A percentile compares a stretch with the other conserved stretches of the same genome.
Conservation (phyloP, 306 rosid genomes). For the Medicago ruthenica region DNA sequence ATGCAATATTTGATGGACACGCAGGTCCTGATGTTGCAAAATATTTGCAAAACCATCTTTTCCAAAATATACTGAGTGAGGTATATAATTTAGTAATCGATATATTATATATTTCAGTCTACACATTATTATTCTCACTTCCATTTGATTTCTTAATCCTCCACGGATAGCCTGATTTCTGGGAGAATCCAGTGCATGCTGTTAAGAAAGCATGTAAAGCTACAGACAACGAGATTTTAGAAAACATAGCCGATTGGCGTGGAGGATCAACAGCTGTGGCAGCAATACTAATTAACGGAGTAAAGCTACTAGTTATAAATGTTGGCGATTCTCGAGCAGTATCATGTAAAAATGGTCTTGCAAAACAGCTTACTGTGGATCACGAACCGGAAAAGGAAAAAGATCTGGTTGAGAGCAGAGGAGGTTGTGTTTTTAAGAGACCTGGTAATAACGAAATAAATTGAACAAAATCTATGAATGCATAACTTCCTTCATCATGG, state of each 20-base stretch:
- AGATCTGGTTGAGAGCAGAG: slow-evolving; percentile 63
- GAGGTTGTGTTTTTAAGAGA: slow-evolving; percentile 55
- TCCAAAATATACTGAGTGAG: slow-evolving; percentile 57
- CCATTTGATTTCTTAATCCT: slow-evolving; percentile 36
- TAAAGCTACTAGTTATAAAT: slow-evolving; percentile 53
- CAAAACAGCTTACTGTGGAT: slow-evolving; percentile 58
- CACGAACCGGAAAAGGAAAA: slow-evolving; percentile 64
- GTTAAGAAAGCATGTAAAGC: slow-evolving; percentile 57
- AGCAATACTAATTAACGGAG: slow-evolving; percentile 60
- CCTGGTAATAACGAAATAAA: slow-evolving; percentile 48
- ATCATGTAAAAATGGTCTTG: slow-evolving; percentile 52
- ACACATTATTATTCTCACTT: slow-evolving; percentile 1
- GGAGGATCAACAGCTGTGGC: slow-evolving; percentile 79
- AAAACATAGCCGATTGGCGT: slow-evolving; percentile 42
- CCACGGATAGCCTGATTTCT: slow-evolving; percentile 60
- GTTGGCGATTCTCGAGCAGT: slow-evolving; percentile 71
- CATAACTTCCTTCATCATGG: background rate
- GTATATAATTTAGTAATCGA: slow-evolving; percentile 13
- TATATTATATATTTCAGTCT: background rate
- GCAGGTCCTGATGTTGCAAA: slow-evolving; percentile 63
- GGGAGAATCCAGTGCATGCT: slow-evolving; percentile 62
- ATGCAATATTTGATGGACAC: slow-evolving; percentile 73
- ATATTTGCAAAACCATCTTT: slow-evolving; percentile 64
- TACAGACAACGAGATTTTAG: slow-evolving; percentile 60
- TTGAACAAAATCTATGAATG: background rate